phyloP scores from a whole-genome alignment of 352 stramenopile genomes.

The Pythium dissimile region DNA sequence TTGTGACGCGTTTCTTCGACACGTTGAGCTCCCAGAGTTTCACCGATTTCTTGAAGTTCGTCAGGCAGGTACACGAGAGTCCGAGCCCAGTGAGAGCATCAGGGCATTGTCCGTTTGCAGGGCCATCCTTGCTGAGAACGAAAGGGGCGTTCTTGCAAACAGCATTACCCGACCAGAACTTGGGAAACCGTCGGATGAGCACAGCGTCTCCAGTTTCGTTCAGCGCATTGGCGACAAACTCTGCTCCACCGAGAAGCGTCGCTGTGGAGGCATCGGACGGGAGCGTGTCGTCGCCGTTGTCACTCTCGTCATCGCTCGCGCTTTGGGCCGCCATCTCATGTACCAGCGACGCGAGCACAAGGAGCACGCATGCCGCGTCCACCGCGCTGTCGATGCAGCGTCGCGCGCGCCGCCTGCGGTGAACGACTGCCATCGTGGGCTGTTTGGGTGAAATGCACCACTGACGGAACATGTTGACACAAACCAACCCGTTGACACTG shows the following conservation, averaged over 20 bases:
- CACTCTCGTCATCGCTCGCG: not conserved
- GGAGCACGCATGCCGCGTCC: too few species aligned
- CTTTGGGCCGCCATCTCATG: too few species aligned
- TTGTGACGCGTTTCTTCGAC: not conserved
- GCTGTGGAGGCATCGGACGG: too few species aligned
- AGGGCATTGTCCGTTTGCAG: not conserved
- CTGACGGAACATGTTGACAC: too few species aligned
- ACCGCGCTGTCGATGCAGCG: too few species aligned
- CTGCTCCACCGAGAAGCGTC: not conserved
- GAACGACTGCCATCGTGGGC: too few species aligned
- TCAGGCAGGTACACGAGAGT: conserved; percentile 1
- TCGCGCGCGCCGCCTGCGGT: too few species aligned
- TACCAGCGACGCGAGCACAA: too few species aligned
- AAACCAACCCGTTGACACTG: too few species aligned
- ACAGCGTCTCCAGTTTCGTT: not conserved
- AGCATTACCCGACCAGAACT: not conserved
- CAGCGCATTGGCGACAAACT: not conserved
- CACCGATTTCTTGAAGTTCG: not conserved
- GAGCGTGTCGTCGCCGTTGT: not conserved
- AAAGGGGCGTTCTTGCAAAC: not conserved
- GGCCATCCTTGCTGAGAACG: not conserved
- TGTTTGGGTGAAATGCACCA: too few species aligned
- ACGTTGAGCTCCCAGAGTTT: not conserved
- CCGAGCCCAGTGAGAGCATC: not conserved
- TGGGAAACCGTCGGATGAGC: not conserved